Evolutionary conservation across 495 filamentous ascomycete species (phyloP), one percentile per base, ranked within the genome.

Genomic region (Penicillium manginii): DNA sequence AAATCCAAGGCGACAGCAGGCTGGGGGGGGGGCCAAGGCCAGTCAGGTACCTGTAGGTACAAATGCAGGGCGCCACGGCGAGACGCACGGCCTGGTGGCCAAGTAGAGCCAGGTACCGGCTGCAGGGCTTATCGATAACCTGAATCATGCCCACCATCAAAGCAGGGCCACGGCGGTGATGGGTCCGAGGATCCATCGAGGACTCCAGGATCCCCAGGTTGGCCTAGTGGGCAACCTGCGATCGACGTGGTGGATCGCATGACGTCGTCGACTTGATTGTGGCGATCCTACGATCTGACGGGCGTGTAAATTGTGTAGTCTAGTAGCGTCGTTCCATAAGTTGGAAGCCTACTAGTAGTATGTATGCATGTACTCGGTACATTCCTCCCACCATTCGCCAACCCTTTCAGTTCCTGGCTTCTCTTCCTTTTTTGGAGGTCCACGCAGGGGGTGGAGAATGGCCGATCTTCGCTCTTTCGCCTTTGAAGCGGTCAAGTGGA

Each of bases 71-170:
- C 61, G 58, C 60, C 58, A 60, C 63, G 57, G 40, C 32, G 45
- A 46, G 46, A 59, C 59, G 46, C 54, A 26, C 45, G 45, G 45
- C 19, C 45, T 23, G 45, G 10, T 22, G 37, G 42, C 50, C 63
- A 65, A 50, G 61, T 68, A 68, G 61, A 52, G 53, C 57, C 62
- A 68, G 67, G 67, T 70, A 70, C 67, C 58, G 21, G 18, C 60
- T 62, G 67, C 67, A 70, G 62, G 65, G 65, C 65, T 64, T 67
- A 70, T 63, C 61, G 62, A 63, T 68, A 57, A 50, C 54, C 37
- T 48, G 53, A 59, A 65, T 66, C 50, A 52, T 35, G 48, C 19
- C 39, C 45, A 40, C 17, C 51, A 43, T 23, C 49, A 60, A 60
- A 57, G 61, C 61, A 45, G 58, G 37, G 46, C 61, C 57, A 18